Conservation (phyloP, 1,284 basidiomycete genomes). For the Irpex sp. region DNA sequence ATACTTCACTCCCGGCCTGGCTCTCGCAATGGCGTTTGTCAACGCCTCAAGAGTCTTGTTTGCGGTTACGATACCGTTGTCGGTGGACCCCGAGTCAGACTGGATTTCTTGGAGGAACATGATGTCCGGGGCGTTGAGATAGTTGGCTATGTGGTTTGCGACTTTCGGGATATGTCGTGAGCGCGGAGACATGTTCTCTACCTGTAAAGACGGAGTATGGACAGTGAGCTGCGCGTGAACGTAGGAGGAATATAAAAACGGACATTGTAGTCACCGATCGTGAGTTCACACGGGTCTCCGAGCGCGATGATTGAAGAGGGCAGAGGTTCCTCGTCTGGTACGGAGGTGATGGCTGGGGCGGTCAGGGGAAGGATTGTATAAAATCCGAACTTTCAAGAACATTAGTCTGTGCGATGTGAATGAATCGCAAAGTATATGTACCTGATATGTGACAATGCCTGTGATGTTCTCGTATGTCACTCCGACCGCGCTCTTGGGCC, state of each 20-base stretch:
- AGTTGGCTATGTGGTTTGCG: slow-evolving; percentile 49
- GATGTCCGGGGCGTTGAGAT: slow-evolving; percentile 52
- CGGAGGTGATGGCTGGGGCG: slow-evolving; percentile 41
- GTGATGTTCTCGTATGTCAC: slow-evolving; percentile 44
- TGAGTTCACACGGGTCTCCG: slow-evolving; percentile 40
- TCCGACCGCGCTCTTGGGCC: slow-evolving; percentile 46
- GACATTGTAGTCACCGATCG: slow-evolving; percentile 60
- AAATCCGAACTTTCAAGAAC: slow-evolving; percentile 34
- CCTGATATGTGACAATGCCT: slow-evolving; percentile 52
- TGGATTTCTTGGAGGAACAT: slow-evolving; percentile 65
- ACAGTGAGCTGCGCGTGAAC: not conserved
- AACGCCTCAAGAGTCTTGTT: slow-evolving; percentile 50
- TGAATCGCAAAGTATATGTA: slow-evolving; percentile 20
- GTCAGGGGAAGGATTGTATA: slow-evolving; percentile 54
- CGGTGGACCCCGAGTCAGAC: slow-evolving; percentile 50
- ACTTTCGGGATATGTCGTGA: slow-evolving; percentile 43
- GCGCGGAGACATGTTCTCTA: slow-evolving; percentile 54
- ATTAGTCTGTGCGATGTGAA: not conserved
- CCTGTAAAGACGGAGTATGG: slow-evolving; percentile 24
- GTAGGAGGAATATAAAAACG: not conserved
- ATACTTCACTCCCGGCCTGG: slow-evolving; percentile 36
- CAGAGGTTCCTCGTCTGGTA: slow-evolving; percentile 29
- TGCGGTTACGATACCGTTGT: slow-evolving; percentile 51
- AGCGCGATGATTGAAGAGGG: slow-evolving; percentile 35
- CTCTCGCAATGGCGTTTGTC: slow-evolving; percentile 41